A percentile compares a stretch with the other conserved stretches of the same genome.
These are phyloP conservation scores for Oryza punctata DNA, from an alignment of 176 grass and related monocot species.

Conservation along the genomic window DNA sequence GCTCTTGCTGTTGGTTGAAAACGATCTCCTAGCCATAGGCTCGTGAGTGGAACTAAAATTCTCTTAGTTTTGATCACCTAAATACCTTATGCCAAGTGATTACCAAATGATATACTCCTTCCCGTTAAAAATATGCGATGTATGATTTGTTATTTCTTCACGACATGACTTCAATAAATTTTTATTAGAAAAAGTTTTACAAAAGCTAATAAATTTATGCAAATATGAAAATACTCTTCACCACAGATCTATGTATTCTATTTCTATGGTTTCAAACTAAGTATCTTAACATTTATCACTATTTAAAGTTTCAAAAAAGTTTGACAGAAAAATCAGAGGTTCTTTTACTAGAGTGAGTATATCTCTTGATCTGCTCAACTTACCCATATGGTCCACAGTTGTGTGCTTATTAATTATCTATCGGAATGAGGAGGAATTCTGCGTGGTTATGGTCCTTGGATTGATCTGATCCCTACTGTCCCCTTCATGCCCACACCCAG, in stretches of 20 bases:
- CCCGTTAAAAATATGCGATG: neutral
- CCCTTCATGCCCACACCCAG: conserved; percentile 46
- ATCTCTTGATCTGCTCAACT: no score
- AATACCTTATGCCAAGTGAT: neutral
- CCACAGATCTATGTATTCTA: no score
- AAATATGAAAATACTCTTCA: no score
- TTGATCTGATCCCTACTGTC: conserved; percentile 51
- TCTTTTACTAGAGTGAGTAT: no score
- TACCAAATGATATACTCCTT: neutral
- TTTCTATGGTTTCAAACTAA: no score
- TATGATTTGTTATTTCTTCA: neutral
- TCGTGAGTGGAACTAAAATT: neutral
- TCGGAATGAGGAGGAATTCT: neutral
- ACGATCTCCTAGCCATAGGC: accelerated
- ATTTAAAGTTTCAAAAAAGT: no score
- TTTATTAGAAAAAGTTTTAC: neutral
- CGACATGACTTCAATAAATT: neutral
- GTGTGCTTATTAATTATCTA: conserved; percentile 7
- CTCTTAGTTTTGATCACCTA: neutral
- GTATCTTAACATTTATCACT: no score
- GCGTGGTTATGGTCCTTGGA: neutral
- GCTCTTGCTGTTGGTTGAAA: no score
- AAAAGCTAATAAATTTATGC: neutral
- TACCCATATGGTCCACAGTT: conserved; percentile 34
- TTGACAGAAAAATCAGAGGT: no score